These are phyloP conservation scores for Tolypocladium cylindrosporum DNA, from an alignment of 2,329 filamentous ascomycete species.

Conservation along the genomic window DNA sequence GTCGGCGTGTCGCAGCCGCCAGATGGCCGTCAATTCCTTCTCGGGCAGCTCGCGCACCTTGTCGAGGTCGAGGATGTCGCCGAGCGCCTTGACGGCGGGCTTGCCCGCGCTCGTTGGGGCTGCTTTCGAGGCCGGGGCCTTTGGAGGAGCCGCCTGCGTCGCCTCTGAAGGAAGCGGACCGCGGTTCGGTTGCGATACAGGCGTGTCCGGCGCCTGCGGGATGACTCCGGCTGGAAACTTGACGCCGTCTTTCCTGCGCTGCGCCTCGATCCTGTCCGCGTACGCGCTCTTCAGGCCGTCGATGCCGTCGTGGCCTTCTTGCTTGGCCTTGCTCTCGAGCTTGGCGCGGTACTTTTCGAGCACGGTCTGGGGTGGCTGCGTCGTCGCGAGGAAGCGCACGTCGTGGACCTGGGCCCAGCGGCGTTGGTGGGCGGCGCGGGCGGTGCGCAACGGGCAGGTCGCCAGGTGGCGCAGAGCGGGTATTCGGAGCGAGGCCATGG, in stretches of 20 bases:
- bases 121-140: conserved; percentile 7
- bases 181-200: conserved; percentile 24
- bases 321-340: conserved; percentile 69
- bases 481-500: conserved; percentile 40
- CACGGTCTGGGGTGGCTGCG: conserved; percentile 55
- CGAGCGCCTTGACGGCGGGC: conserved; percentile 34
- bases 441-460: conserved; percentile 19
- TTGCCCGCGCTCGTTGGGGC: conserved; percentile 12
- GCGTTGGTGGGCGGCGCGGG: conserved; percentile 45
- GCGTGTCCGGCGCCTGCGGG: conserved; percentile 25
- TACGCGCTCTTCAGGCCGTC: conserved; percentile 74
- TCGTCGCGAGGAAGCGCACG: conserved; percentile 79
- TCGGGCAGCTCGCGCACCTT: conserved; percentile 65
- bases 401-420: conserved; percentile 91
- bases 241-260: conserved; percentile 58
- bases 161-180: conserved; percentile 17
- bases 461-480: conserved; percentile 38
- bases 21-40: conserved; percentile 78
- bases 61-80: conserved; percentile 59
- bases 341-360: conserved; percentile 82
- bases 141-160: conserved; percentile 4
- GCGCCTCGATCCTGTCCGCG: conserved; percentile 66
- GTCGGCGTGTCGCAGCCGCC: conserved; percentile 76
- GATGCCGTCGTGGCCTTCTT: conserved; percentile 60
- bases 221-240: conserved; percentile 27